Evolutionary conservation across 2,329 filamentous ascomycete species (phyloP).

Genomic region (Colletotrichum abscissum): DNA sequence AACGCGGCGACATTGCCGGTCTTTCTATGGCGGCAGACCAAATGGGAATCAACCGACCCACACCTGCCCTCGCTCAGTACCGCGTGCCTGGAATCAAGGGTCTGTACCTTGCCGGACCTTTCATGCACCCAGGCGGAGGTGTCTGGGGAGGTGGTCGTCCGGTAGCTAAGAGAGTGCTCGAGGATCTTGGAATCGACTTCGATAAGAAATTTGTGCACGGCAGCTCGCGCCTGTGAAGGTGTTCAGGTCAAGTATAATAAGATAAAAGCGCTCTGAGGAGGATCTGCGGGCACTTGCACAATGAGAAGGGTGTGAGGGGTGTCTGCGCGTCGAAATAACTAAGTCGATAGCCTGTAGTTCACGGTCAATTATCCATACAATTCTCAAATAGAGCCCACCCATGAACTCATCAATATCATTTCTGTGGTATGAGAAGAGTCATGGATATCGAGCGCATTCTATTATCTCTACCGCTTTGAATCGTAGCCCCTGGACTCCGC

Average conservation of each 20-base stretch:
- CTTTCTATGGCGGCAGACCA: conserved; percentile 10
- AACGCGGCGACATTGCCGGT: conserved; percentile 7
- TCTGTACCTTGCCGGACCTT: conserved; percentile 5
- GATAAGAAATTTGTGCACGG: not conserved
- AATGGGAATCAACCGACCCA: conserved; percentile 2
- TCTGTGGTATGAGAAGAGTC: not conserved
- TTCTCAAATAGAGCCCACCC: no score
- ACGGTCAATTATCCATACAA: no score
- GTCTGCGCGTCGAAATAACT: no score
- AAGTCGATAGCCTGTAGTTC: no score
- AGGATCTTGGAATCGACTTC: conserved; percentile 11
- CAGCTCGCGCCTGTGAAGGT: no score
- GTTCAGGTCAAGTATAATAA: no score
- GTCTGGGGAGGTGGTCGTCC: conserved; percentile 15
- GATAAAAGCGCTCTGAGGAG: no score
- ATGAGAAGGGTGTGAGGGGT: no score
- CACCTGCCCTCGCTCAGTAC: not conserved
- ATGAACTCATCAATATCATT: no score
- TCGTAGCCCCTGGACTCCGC: not conserved
- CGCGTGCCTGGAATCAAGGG: not conserved
- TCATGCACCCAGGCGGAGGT: conserved; percentile 14
- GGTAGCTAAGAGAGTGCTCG: not conserved
- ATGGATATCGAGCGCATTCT: not conserved
- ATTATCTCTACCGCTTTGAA: not conserved
- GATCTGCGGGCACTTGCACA: no score